These are phyloP conservation scores for Starmerella floricola DNA, from an alignment of 805 yeast genomes.

Conservation along the genomic window DNA sequence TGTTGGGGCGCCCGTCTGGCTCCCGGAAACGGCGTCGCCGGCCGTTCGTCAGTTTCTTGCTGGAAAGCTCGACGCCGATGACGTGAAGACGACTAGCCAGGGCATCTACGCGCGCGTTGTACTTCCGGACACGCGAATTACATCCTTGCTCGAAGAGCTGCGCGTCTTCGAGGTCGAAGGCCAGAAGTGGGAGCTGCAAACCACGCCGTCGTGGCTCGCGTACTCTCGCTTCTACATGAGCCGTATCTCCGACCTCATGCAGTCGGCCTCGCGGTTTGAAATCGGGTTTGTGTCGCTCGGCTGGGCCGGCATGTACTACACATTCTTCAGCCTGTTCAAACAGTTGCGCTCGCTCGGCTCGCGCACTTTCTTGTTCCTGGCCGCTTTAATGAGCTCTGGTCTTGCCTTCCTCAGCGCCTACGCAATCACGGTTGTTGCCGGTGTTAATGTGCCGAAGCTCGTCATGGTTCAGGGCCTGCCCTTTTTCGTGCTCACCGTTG, in stretches of 20 bases:
- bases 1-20: slow-evolving; percentile 20
- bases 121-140: slow-evolving; percentile 7
- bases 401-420: slow-evolving; percentile 77
- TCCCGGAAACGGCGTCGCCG: slow-evolving; percentile 11
- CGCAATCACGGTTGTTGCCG: slow-evolving; percentile 44
- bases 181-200: slow-evolving; percentile 33
- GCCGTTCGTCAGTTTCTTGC: slow-evolving; percentile 6
- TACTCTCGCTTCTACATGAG: slow-evolving; percentile 29
- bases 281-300: slow-evolving; percentile 67
- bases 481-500: slow-evolving; percentile 80
- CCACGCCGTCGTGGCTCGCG: slow-evolving; percentile 30
- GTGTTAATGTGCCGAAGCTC: slow-evolving; percentile 53
- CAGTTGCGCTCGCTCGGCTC: slow-evolving; percentile 74
- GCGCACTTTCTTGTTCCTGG: slow-evolving; percentile 72
- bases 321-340: slow-evolving; percentile 58
- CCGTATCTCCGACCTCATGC: slow-evolving; percentile 28
- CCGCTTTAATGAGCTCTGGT: slow-evolving; percentile 64
- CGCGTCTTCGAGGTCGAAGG: slow-evolving; percentile 21
- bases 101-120: slow-evolving; percentile 1
- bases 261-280: slow-evolving; percentile 77
- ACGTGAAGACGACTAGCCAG: not conserved
- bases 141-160: slow-evolving; percentile 8
- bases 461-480: slow-evolving; percentile 86
- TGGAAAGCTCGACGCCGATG: slow-evolving; percentile 1
- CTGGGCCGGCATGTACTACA: slow-evolving; percentile 77